Conservation (phyloP, 495 filamentous ascomycete genomes). For the Pyronema omphalodes region DNA sequence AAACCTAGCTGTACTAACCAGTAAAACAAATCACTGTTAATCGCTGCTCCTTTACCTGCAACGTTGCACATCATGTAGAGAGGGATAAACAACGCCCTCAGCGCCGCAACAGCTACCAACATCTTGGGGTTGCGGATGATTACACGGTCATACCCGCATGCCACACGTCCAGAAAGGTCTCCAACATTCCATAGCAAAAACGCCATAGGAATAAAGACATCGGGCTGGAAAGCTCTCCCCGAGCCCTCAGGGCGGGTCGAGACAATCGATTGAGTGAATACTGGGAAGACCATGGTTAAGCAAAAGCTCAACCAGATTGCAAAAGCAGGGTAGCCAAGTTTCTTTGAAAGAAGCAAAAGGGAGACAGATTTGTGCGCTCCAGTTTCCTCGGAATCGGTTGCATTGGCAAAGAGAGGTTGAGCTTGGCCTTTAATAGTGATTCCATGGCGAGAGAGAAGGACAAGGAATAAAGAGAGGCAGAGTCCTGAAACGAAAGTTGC, state of each 20-base stretch:
- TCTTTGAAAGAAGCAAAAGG: conserved; percentile 47
- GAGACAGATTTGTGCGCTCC: conserved; percentile 39
- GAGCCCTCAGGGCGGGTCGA: conserved; percentile 41
- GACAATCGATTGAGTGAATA: conserved; percentile 62
- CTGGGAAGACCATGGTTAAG: conserved; percentile 84
- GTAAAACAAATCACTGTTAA: conserved; percentile 75
- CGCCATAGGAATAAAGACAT: conserved; percentile 70
- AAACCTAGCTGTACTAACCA: conserved; percentile 66
- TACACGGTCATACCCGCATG: conserved; percentile 43
- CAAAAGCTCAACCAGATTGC: conserved; percentile 61
- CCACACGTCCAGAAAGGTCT: conserved; percentile 60
- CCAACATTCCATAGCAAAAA: conserved; percentile 92
- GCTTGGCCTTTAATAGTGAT: conserved; percentile 3
- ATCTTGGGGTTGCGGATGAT: conserved; percentile 41
- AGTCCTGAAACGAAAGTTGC: conserved; percentile 46
- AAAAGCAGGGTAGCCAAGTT: conserved; percentile 50
- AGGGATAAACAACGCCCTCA: conserved; percentile 54
- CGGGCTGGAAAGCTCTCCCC: conserved; percentile 43
- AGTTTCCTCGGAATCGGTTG: conserved; percentile 28
- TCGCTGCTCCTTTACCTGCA: conserved; percentile 43
- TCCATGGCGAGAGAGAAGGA: conserved; percentile 37
- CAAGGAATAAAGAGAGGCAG: conserved; percentile 41
- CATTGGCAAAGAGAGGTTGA: not conserved
- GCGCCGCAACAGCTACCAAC: conserved; percentile 45
- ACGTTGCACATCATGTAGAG: conserved; percentile 83